Base-by-base conservation (phyloP, 352 stramenopile species). In the Bremia lactucae region DNA sequence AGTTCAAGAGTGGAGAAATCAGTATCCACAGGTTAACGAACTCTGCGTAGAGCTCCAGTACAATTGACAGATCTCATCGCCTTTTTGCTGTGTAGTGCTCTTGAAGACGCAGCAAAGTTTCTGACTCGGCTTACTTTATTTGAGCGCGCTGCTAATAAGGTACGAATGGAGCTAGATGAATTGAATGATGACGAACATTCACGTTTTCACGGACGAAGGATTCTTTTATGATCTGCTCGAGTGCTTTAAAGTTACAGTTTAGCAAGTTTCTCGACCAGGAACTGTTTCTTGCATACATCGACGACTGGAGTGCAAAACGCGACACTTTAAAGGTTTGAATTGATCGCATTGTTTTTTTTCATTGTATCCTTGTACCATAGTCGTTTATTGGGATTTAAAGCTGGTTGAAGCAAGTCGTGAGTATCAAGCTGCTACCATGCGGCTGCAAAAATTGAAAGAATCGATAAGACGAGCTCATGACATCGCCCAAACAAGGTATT, bases 241-340 rank as follows among this genome's bases (percentile, higher is more conserved):
- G 59, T 24, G 59, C 65, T 9, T 53, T 84, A 3, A 84, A 82
- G 52, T 35, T 84, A 21, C 61, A 82, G 37, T 84, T 82, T 18
- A 41, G 55, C 8, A 62, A 73, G 13, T 56, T 45, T 2, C 35
- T 84, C 14, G 72, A 84, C 23, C 55, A 73, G 29, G 68, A 84
- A 29, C 41, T 84, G 8, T 82, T 84, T 34, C 49, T 60, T 15
- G 72, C 68, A 5, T 78, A 84, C 33, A 37, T 73, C 5, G 33
- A 60, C 10, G 71, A 84, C 36, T 80, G 61, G 68, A 61, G 34
- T 6, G 31, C 49, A 28, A 69, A 69, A 36, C 36, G 41, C 9
- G 36, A 46, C 2, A 29, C 37, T 11, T 21, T 69, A 18, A 41
- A 66, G 62, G 66, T 74, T 38, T n/a, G 29, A 14, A 11, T 19